Conservation (phyloP, 371 early-diverging fungal genomes). For the Cokeromyces recurvatus region DNA sequence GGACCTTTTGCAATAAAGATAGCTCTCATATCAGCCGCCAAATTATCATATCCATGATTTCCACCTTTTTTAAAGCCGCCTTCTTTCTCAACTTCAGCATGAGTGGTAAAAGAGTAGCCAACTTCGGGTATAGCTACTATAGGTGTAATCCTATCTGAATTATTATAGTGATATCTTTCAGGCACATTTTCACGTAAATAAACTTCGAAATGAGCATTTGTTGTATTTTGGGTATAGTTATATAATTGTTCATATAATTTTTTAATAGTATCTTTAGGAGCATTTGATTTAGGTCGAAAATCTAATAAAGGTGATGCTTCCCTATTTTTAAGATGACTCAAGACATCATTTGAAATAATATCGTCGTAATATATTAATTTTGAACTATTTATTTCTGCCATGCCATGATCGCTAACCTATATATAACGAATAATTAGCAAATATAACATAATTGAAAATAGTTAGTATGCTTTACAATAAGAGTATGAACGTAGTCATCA, state of each 20-base stretch:
- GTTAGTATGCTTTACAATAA: constrained; percentile 58
- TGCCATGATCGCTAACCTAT: constrained; percentile 88
- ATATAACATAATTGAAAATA: no score
- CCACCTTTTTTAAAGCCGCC: constrained; percentile 45
- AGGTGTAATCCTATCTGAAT: constrained; percentile 66
- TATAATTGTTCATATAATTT: constrained; percentile 25
- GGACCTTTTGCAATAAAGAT: constrained; percentile 86
- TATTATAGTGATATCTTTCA: constrained; percentile 52
- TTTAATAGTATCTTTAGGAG: constrained; percentile 24
- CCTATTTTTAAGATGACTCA: constrained; percentile 21
- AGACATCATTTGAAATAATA: constrained; percentile 31
- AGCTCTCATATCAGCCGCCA: constrained; percentile 77
- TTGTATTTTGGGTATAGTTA: constrained; percentile 32
- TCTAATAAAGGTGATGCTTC: constrained; percentile 41
- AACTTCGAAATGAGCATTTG: constrained; percentile 54
- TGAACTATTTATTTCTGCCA: constrained; percentile 63
- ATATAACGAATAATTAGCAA: background rate
- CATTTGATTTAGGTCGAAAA: constrained; percentile 39
- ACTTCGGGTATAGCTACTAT: constrained; percentile 69
- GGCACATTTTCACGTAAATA: constrained; percentile 69
- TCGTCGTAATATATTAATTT: constrained; percentile 74
- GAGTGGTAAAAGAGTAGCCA: constrained; percentile 54
- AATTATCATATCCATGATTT: constrained; percentile 86
- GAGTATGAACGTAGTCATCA: constrained; percentile 63
- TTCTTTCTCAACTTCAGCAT: constrained; percentile 27